Percentiles rank a stretch among this genome's conserved stretches.
These are phyloP conservation scores for Umbilicaria muhlenbergii DNA, from an alignment of 495 filamentous ascomycete genomes.

Conservation along the genomic window DNA sequence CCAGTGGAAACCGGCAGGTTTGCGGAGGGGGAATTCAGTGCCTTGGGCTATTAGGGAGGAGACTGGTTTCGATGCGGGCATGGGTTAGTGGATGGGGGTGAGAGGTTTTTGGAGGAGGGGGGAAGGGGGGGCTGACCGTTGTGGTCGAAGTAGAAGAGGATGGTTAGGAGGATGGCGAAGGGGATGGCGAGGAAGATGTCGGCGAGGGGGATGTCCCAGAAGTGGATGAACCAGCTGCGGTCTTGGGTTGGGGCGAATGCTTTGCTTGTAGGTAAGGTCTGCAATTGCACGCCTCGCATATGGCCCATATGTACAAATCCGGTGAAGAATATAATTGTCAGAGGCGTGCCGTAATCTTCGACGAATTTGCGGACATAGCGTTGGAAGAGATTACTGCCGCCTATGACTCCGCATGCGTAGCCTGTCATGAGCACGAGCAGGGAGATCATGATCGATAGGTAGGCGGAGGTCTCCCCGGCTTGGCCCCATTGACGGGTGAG, in stretches of 20 bases:
- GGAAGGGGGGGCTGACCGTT: slow-evolving; percentile 36
- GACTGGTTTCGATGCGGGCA: slow-evolving; percentile 25
- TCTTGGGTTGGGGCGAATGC: slow-evolving; percentile 73
- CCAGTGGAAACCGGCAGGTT: slow-evolving; percentile 94
- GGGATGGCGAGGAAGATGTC: slow-evolving; percentile 81
- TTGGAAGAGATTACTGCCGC: slow-evolving; percentile 52
- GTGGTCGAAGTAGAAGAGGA: slow-evolving; percentile 90
- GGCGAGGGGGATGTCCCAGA: slow-evolving; percentile 65
- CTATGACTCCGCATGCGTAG: slow-evolving; percentile 56
- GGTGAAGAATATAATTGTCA: slow-evolving; percentile 77
- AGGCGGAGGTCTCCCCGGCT: slow-evolving; percentile 44
- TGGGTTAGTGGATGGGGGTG: neutral
- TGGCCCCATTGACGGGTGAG: slow-evolving; percentile 45
- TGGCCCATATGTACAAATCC: slow-evolving; percentile 76
- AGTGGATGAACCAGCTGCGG: slow-evolving; percentile 69
- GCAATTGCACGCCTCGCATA: slow-evolving; percentile 49
- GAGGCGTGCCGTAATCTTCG: slow-evolving; percentile 70
- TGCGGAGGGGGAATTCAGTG: slow-evolving; percentile 78
- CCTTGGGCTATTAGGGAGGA: slow-evolving; percentile 84
- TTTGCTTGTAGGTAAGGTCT: slow-evolving; percentile 51
- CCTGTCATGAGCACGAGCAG: slow-evolving; percentile 57
- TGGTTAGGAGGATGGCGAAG: slow-evolving; percentile 71
- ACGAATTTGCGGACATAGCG: slow-evolving; percentile 60
- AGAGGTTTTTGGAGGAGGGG: neutral
- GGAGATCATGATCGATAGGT: slow-evolving; percentile 58